Evolutionary conservation across 306 rosid genomes (phyloP).

Genomic region (Sphenostylis stenocarpa): DNA sequence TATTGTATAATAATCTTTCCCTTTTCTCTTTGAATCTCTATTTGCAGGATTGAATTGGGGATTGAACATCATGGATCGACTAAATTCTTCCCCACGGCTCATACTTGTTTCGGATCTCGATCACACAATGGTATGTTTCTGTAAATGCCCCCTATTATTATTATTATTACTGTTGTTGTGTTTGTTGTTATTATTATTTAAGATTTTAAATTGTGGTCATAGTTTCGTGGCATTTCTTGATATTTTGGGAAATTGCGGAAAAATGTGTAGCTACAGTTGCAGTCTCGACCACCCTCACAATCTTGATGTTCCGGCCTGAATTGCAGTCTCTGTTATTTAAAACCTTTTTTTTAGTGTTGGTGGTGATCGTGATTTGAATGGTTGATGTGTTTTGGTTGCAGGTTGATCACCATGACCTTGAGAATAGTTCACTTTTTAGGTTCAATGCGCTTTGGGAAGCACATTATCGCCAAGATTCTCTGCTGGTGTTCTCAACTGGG

Average conservation of each 20-base stretch:
- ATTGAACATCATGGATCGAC: constrained; percentile 63
- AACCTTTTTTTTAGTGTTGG: not conserved
- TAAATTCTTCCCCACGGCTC: constrained; percentile 60
- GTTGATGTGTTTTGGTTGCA: constrained; percentile 41
- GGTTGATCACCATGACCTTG: too few relatives aligned
- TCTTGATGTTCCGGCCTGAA: not conserved
- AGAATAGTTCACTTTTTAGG: too few relatives aligned
- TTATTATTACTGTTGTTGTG: too few relatives aligned
- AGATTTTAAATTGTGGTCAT: not conserved
- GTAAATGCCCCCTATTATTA: not conserved
- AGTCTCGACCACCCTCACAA: not conserved
- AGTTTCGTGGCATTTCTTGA: not conserved
- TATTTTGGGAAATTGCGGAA: not conserved
- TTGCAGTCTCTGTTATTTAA: not conserved
- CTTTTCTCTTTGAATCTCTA: not conserved
- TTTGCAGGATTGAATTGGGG: constrained; percentile 42
- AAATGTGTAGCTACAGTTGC: not conserved
- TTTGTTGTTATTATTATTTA: not conserved
- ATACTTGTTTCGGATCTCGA: constrained; percentile 99
- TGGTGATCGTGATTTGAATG: constrained; percentile 31
- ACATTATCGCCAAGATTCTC: too few relatives aligned
- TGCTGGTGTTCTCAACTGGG: too few relatives aligned
- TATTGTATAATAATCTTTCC: too few relatives aligned
- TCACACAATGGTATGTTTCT: constrained; percentile 80
- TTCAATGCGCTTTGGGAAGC: too few relatives aligned